phyloP scores from a whole-genome alignment of 1,284 basidiomycete genomes.

The Macrocystidia cucumis region DNA sequence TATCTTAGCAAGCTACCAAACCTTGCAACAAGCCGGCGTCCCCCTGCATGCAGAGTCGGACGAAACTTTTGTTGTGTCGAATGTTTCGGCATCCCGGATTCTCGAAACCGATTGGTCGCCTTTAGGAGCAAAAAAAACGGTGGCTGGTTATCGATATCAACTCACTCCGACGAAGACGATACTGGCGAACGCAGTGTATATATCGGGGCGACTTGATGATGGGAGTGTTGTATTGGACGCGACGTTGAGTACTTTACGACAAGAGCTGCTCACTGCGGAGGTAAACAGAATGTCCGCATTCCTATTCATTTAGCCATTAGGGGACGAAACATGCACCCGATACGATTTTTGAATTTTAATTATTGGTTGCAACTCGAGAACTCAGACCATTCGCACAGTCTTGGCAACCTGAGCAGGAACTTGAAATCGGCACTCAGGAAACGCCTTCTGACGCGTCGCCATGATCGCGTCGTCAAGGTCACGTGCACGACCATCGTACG shows the following conservation, averaged over 20 bases:
- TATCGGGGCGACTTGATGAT: constrained; percentile 27
- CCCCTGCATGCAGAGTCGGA: constrained; percentile 23
- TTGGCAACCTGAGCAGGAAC: too few relatives aligned
- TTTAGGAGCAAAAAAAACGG: constrained; percentile 20
- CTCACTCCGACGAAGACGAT: constrained; percentile 24
- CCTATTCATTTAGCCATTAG: too few relatives aligned
- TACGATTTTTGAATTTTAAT: too few relatives aligned
- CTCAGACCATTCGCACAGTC: too few relatives aligned
- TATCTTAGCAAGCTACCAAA: constrained; percentile 19
- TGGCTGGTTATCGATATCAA: constrained; percentile 29
- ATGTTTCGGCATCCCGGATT: constrained; percentile 29
- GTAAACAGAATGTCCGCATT: too few relatives aligned
- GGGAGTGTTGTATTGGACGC: constrained; percentile 29
- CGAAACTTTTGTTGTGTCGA: constrained; percentile 26
- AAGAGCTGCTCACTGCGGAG: constrained; percentile 19
- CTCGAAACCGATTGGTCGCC: constrained; percentile 27
- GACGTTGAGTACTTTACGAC: constrained; percentile 20
- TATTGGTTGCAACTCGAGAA: too few relatives aligned
- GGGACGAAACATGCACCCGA: too few relatives aligned
- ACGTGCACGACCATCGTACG: too few relatives aligned
- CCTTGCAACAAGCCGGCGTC: constrained; percentile 17
- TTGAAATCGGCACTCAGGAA: too few relatives aligned
- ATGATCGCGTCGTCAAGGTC: too few relatives aligned
- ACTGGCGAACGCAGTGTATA: constrained; percentile 27
- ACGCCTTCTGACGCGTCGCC: too few relatives aligned